These are phyloP conservation scores for Citrus maxima DNA, from an alignment of 345 rosid species.

Conservation along the genomic window DNA sequence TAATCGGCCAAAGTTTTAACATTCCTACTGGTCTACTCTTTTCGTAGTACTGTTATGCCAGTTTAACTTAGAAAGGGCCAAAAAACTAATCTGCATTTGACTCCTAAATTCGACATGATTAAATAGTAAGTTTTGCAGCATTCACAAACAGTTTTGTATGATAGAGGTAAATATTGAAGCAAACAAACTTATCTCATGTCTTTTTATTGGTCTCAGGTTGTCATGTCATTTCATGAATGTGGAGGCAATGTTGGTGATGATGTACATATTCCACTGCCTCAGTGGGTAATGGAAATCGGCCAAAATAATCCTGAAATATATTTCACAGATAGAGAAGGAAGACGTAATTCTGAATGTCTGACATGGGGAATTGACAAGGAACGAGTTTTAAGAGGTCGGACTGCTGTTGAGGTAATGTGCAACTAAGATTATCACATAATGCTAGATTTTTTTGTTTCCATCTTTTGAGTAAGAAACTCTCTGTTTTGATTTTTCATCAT, in stretches of 20 bases:
- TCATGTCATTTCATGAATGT: slow-evolving; percentile 96
- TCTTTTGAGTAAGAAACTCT: not conserved
- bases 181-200: no score
- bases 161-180: no score
- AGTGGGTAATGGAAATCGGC: slow-evolving; percentile 76
- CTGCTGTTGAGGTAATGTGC: slow-evolving; percentile 82
- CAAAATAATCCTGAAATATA: slow-evolving; percentile 78
- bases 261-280: slow-evolving; percentile 81
- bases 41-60: no score
- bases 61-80: no score
- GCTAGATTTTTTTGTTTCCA: not conserved
- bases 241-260: slow-evolving; percentile 98
- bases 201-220: slow-evolving; percentile 47
- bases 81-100: no score
- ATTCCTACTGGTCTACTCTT: no score
- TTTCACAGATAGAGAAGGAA: slow-evolving; percentile 83
- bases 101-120: no score
- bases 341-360: slow-evolving; percentile 78
- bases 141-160: not conserved
- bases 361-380: slow-evolving; percentile 97
- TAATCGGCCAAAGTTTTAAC: no score
- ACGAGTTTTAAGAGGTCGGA: slow-evolving; percentile 80
- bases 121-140: not conserved
- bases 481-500: not conserved
- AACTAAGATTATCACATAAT: not conserved